Evolutionary conservation across 164 flowering plant genomes (phyloP), one percentile per base, ranked within the genome.

Genomic region (Buxus sempervirens): DNA sequence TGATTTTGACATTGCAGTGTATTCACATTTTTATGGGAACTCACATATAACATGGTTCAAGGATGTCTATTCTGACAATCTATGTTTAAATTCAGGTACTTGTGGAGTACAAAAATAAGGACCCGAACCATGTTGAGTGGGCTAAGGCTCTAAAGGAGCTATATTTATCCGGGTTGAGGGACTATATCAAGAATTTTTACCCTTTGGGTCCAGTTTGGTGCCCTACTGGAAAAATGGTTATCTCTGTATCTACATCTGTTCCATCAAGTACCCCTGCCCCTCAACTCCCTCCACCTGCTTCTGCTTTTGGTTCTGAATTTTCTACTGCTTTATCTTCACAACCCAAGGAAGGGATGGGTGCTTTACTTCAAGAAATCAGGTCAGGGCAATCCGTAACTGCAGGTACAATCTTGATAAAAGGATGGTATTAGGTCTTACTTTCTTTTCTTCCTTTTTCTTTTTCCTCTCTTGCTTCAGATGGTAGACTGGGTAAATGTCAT

Each of bases 111-210:
- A 89, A 65, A 80, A 90, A 60, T 70, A 93, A 91, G 79, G 97
- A 96, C 65, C 82, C 95, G 73, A 81, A 88, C 79, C 99, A 96
- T 73, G 90, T 91, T 32, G 98, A 90, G 74, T 96, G 99, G 99
- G 97, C 97, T 60, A 93, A 88, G 85, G 90, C 97, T 78, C 16
- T 93, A 74, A 96, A 93, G 81, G 99, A 93, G 78, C 88, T 96
- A 15, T 96, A 89, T 75, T 4, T 93, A 51, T 91, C 95, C 58
- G 97, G 98, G 58, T 81, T 96, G 81, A 88, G 95, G 78, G 93
- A 90, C 73, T 96, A 88, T 77, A 96, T 96, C 8, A 96, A 96
- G 83, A 79, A 83, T 53, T 81, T 76, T 74, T 87, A 84, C 67
- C 95, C 97, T 65, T 66, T 93, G 74, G 99, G 99, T 20, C 97